Percentiles rank a stretch among this genome's conserved stretches.
Evolutionary conservation across 225 moss, liverwort and hornwort genomes (phyloP).

Genomic region (Takakia lepidozioides): DNA sequence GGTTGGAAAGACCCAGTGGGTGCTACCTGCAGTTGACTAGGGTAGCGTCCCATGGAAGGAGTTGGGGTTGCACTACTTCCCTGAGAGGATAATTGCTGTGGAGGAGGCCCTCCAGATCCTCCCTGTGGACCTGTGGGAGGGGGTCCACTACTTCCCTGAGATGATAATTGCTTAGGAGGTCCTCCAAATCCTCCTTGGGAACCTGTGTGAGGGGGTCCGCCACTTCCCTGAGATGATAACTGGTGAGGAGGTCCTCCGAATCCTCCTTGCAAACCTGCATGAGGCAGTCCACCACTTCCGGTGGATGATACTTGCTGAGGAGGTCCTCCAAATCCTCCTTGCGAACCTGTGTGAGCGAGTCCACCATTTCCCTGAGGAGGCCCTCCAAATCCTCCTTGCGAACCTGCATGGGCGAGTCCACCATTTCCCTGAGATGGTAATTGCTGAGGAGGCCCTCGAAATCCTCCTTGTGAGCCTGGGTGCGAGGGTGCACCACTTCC

Average conservation of each 20-base stretch:
- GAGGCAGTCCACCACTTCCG: conserved; percentile 16
- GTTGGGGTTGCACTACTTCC: conserved; percentile 15
- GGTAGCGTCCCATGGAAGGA: conserved; percentile 21
- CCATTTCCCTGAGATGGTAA: conserved; percentile 35
- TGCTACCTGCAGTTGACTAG: conserved; percentile 15
- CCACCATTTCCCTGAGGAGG: conserved; percentile 19
- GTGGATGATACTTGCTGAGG: conserved; percentile 33
- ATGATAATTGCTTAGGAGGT: conserved; percentile 26
- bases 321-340: conserved; percentile 18
- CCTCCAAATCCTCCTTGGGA: conserved; percentile 15
- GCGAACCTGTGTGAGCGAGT: conserved; percentile 2
- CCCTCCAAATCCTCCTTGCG: conserved; percentile 21
- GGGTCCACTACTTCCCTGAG: conserved; percentile 28
- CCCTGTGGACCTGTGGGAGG: conserved; percentile 1
- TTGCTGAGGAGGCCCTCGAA: conserved; percentile 24
- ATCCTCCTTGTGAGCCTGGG: neutral
- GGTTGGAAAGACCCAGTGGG: conserved; percentile 29
- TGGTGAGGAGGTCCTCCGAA: conserved; percentile 27
- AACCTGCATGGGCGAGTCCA: conserved; percentile 7
- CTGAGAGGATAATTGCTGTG: conserved; percentile 32
- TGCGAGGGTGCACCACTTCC: conserved; percentile 11
- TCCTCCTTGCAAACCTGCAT: neutral
- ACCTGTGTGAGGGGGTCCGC: conserved; percentile 10
- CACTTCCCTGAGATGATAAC: conserved; percentile 35
- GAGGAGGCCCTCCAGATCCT: conserved; percentile 19